Conservation (phyloP, 2,329 filamentous ascomycete genomes). For the Aspergillus latus region DNA sequence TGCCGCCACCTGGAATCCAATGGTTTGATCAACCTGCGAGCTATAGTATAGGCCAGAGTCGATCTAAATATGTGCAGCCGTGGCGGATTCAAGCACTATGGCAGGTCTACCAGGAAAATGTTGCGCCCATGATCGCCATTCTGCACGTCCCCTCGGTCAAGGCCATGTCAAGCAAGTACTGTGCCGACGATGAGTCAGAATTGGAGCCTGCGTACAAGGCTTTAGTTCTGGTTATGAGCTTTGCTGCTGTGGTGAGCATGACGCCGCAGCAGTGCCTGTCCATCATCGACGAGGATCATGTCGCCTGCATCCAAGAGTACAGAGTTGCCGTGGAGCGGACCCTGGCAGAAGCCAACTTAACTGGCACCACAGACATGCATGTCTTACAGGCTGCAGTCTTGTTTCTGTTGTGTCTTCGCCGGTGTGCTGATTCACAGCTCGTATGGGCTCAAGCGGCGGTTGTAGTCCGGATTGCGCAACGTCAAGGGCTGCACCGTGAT, state of each 20-base stretch:
- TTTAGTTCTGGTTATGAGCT: background rate
- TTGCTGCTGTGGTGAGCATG: background rate
- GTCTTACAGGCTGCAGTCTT: conserved; percentile 22
- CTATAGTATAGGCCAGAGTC: background rate
- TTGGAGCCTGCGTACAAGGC: background rate
- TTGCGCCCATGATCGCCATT: conserved; percentile 23
- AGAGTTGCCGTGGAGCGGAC: conserved; percentile 10
- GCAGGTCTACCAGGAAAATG: conserved; percentile 20
- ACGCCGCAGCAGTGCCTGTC: background rate
- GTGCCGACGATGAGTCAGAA: background rate
- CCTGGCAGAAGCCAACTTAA: conserved; percentile 17
- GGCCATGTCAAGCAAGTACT: background rate
- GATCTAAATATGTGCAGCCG: background rate
- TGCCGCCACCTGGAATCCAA: background rate
- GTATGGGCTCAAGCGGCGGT: conserved; percentile 11
- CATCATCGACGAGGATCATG: too few species aligned
- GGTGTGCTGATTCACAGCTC: conserved; percentile 8
- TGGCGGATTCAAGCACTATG: conserved; percentile 15
- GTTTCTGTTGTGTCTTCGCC: conserved; percentile 19
- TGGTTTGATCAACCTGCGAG: background rate
- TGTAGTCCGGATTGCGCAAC: conserved; percentile 11
- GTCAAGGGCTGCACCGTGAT: conserved; percentile 15
- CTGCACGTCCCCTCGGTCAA: conserved; percentile 16
- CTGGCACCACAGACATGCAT: conserved; percentile 13
- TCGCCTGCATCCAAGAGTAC: background rate